Conservation (phyloP, 75 land plant genomes). For the Pinus taeda region DNA sequence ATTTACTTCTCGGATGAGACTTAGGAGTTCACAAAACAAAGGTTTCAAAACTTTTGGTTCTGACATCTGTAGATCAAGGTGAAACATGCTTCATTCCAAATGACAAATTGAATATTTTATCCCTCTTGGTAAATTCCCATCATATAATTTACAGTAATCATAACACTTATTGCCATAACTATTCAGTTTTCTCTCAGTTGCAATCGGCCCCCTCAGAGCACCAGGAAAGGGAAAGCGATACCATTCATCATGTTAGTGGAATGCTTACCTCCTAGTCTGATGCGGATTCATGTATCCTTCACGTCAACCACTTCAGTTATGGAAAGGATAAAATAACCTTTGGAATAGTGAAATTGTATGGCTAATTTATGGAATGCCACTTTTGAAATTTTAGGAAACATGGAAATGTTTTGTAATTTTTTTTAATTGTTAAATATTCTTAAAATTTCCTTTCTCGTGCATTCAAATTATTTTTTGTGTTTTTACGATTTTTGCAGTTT, state of each 20-base stretch:
- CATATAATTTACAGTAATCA: constrained; percentile 8
- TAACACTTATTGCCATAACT: constrained; percentile 9
- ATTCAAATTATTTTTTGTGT: too few species aligned
- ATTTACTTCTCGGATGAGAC: too few species aligned
- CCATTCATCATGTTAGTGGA: background rate
- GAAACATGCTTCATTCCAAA: background rate
- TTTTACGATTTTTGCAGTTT: too few species aligned
- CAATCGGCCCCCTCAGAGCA: constrained; percentile 1
- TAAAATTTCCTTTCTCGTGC: too few species aligned
- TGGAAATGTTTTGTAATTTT: too few species aligned
- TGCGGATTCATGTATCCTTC: constrained; percentile 3
- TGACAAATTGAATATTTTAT: background rate
- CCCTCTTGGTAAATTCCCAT: constrained; percentile 6
- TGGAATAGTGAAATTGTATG: too few species aligned
- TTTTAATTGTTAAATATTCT: too few species aligned
- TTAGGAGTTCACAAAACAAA: background rate
- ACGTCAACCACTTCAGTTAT: background rate
- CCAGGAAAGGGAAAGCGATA: background rate
- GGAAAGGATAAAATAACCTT: too few species aligned
- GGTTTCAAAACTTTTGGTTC: constrained; percentile 1
- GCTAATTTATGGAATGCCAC: too few species aligned
- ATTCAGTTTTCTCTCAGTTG: constrained; percentile 6
- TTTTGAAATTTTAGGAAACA: too few species aligned
- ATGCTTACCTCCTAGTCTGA: background rate
- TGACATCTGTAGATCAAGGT: background rate